A percentile compares a stretch with the other conserved stretches of the same genome.
phyloP scores from a whole-genome alignment of 2,329 filamentous ascomycete genomes.

The Aschersonia sp. region DNA sequence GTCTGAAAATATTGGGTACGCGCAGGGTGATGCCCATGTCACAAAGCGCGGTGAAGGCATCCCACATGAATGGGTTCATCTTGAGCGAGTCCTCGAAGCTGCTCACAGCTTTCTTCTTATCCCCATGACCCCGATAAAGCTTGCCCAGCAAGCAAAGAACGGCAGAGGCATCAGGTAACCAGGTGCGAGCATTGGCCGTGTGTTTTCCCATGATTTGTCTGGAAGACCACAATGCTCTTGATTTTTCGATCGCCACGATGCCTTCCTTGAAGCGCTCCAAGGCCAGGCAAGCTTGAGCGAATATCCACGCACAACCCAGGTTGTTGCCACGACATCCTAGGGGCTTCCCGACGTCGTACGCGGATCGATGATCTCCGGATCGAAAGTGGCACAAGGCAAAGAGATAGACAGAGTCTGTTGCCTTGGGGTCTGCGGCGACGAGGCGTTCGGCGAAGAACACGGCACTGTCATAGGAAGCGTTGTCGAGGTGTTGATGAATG shows the following conservation, averaged over 20 bases:
- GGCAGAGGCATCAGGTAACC: slow-evolving; percentile 69
- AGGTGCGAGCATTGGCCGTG: slow-evolving; percentile 58
- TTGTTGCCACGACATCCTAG: slow-evolving; percentile 58
- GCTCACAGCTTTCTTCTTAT: slow-evolving; percentile 69
- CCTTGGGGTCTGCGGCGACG: slow-evolving; percentile 68
- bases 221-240: slow-evolving; percentile 58
- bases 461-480: slow-evolving; percentile 76
- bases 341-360: slow-evolving; percentile 68
- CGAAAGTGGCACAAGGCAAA: slow-evolving; percentile 75
- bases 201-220: slow-evolving; percentile 74
- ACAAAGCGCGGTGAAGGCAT: slow-evolving; percentile 80
- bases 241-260: slow-evolving; percentile 70
- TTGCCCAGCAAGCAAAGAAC: slow-evolving; percentile 78
- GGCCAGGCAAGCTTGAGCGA: slow-evolving; percentile 75
- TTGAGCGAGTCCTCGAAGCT: slow-evolving; percentile 84
- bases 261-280: slow-evolving; percentile 72
- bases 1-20: slow-evolving; percentile 74
- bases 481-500: slow-evolving; percentile 67
- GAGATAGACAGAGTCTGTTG: slow-evolving; percentile 68
- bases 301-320: slow-evolving; percentile 79
- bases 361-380: slow-evolving; percentile 69
- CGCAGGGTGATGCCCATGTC: slow-evolving; percentile 74
- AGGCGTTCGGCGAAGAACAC: slow-evolving; percentile 87
- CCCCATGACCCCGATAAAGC: slow-evolving; percentile 69
- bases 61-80: slow-evolving; percentile 94